Percentiles rank a stretch among this genome's conserved stretches.
Evolutionary conservation across 345 rosid species (phyloP).

Genomic region (Salix caprea): DNA sequence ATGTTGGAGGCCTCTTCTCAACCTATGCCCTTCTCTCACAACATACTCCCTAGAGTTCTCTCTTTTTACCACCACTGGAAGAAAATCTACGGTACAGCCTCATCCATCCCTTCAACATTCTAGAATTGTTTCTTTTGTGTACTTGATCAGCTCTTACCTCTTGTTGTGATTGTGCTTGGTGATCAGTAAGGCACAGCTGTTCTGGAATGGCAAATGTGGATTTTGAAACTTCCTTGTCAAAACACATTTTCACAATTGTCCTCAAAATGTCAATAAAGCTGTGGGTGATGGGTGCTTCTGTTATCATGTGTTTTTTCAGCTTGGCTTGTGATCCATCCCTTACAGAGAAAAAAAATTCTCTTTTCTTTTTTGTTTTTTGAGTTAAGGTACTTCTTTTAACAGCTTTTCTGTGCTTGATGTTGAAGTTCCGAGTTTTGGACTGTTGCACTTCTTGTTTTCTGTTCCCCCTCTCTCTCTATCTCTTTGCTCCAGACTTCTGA

Average conservation of each 20-base stretch:
- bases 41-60: slow-evolving; percentile 92
- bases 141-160: not conserved
- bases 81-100: slow-evolving; percentile 70
- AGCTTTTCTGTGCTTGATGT: slow-evolving; percentile 49
- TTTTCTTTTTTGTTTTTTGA: slow-evolving; percentile 15
- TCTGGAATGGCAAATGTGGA: not conserved
- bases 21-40: slow-evolving; percentile 97
- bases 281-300: slow-evolving; percentile 11
- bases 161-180: not conserved
- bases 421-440: slow-evolving; percentile 52
- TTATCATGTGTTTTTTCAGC: slow-evolving; percentile 11
- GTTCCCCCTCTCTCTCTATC: not conserved
- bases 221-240: not conserved
- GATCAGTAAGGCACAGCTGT: not conserved
- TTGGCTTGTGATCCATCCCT: slow-evolving; percentile 13
- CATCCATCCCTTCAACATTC: not conserved
- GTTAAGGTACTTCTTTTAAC: slow-evolving; percentile 29
- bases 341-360: not conserved
- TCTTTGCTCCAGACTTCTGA: not conserved
- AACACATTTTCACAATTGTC: not conserved
- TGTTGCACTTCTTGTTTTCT: slow-evolving; percentile 26
- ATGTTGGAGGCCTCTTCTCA: slow-evolving; percentile 86
- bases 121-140: not conserved
- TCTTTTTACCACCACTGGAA: slow-evolving; percentile 95
- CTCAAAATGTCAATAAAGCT: slow-evolving; percentile 14